Evolutionary conservation across 352 stramenopile genomes (phyloP).

Genomic region (Pythium insidiosum): DNA sequence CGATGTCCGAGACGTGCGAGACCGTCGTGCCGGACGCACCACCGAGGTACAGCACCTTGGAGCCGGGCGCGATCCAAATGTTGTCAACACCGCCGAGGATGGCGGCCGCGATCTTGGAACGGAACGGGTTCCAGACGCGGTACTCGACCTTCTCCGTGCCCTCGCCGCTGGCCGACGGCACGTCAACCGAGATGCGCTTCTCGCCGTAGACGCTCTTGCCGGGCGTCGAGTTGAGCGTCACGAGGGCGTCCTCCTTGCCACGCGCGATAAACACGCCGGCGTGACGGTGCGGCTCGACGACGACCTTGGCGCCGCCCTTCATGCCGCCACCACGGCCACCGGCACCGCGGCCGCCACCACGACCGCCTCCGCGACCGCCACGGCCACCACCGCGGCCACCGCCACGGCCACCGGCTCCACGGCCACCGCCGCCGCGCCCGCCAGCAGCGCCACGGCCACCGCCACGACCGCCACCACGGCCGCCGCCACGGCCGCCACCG

Average conservation of each 20-base stretch:
- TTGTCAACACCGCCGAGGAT: conserved; percentile 98
- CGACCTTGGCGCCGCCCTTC: conserved; percentile 94
- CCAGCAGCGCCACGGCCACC: conserved; percentile 30
- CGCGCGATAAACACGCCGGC: conserved; percentile 97
- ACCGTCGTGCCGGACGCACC: conserved; percentile 97
- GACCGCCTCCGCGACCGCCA: conserved; percentile 28
- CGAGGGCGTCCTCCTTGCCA: conserved; percentile 97
- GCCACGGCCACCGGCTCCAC: conserved; percentile 26
- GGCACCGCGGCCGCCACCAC: conserved; percentile 54
- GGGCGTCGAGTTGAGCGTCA: conserved; percentile 97
- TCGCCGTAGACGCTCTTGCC: conserved; percentile 98
- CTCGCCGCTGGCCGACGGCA: conserved; percentile 77
- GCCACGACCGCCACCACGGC: conserved; percentile 35
- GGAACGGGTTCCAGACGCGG: conserved; percentile 99
- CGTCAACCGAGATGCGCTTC: conserved; percentile 98
- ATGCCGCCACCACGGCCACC: conserved; percentile 84
- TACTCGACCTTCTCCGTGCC: conserved; percentile 98
- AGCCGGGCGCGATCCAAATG: conserved; percentile 96
- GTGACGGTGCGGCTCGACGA: conserved; percentile 98
- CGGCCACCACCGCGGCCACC: conserved; percentile 34
- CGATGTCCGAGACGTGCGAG: conserved; percentile 98
- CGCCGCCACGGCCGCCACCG: conserved; percentile 13
- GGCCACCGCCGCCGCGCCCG: conserved; percentile 26
- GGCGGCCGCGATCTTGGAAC: conserved; percentile 97
- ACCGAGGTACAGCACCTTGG: conserved; percentile 98